Evolutionary conservation across 306 rosid genomes (phyloP), one percentile per base, ranked within the genome.

Genomic region (Rosa multiflora): DNA sequence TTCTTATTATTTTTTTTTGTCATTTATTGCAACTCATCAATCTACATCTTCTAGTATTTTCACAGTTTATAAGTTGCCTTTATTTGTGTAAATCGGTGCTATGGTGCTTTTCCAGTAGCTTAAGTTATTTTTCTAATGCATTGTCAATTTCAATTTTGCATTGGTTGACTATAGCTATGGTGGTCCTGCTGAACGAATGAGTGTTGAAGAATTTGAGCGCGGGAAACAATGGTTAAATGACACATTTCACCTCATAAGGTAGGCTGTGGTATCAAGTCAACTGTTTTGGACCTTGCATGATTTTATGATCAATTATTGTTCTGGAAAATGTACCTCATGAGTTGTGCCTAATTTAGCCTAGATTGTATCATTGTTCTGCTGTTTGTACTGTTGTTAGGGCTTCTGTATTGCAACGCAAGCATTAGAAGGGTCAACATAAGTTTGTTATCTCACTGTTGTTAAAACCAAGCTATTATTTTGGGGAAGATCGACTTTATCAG

Each of bases 201-300:
- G 85, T 78, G 61, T 40, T 67, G 93, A 87, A 78, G 97, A 94
- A 81, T 88, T 80, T 2, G 90, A 92, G 89, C 79, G 79, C 62
- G 99, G 99, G 49, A 94, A 94, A 86, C 80, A 70, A 74, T 94
- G 99, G 97, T 79, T 94, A 74, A 83, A 80, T 5, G 95, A 94
- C 62, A 83, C 95, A 40, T 94, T 94, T 82, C 72, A 78, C 81
- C 99, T 94, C 83, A 85, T 92, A 76, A 88, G 99, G 99, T 94
- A 80, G 76, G 85, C 78, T 64, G 72, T 1, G 35, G 56, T 70
- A 52, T 46, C 74, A 69, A 44, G 70, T 73, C 70, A 42, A 13
- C 51, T 71, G 15, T 3, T 78, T 83, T 79, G 15, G 23, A n/a
- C 67, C 64, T n/a, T 58, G 14, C 64, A 58, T 21, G 13, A 13